Evolutionary conservation across 2,329 filamentous ascomycete species (phyloP).

Genomic region (Myriangium duriaei): DNA sequence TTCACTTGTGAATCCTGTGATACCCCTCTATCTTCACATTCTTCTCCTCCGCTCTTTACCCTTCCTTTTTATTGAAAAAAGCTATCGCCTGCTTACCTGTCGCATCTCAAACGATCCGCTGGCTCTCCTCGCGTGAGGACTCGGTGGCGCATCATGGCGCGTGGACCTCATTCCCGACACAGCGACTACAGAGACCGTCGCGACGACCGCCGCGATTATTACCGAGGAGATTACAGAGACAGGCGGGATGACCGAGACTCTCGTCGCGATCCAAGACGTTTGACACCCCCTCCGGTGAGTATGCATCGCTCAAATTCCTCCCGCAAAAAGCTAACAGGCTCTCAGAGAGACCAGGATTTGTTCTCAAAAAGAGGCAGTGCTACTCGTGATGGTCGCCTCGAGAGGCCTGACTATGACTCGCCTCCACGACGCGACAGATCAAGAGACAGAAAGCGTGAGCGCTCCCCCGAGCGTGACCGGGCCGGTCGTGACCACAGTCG

Average conservation of each 20-base stretch:
- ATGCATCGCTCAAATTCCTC: slow-evolving; percentile 15
- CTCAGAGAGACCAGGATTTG: slow-evolving; percentile 47
- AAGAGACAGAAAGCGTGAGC: slow-evolving; percentile 51
- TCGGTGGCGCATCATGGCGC: not conserved
- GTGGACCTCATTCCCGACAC: slow-evolving; percentile 3
- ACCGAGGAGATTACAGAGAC: slow-evolving; percentile 10
- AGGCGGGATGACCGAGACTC: slow-evolving; percentile 23
- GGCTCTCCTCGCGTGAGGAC: too few species aligned
- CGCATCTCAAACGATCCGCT: too few species aligned
- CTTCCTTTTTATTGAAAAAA: too few species aligned
- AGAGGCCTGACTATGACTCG: slow-evolving; percentile 7
- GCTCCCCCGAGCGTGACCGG: slow-evolving; percentile 29
- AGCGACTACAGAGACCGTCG: slow-evolving; percentile 13
- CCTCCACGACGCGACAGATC: slow-evolving; percentile 48
- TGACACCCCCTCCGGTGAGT: slow-evolving; percentile 5
- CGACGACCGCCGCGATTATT: slow-evolving; percentile 15
- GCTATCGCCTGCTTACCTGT: too few species aligned
- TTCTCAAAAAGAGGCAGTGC: slow-evolving; percentile 52
- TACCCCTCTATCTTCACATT: too few species aligned
- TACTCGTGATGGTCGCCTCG: slow-evolving; percentile 36
- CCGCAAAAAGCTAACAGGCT: slow-evolving; percentile 29
- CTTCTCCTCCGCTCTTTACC: too few species aligned
- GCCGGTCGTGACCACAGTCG: slow-evolving; percentile 35
- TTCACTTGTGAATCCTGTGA: too few species aligned
- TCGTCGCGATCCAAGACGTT: slow-evolving; percentile 8